phyloP scores from a whole-genome alignment of 2,329 filamentous ascomycete species.

The Fusarium sp. region DNA sequence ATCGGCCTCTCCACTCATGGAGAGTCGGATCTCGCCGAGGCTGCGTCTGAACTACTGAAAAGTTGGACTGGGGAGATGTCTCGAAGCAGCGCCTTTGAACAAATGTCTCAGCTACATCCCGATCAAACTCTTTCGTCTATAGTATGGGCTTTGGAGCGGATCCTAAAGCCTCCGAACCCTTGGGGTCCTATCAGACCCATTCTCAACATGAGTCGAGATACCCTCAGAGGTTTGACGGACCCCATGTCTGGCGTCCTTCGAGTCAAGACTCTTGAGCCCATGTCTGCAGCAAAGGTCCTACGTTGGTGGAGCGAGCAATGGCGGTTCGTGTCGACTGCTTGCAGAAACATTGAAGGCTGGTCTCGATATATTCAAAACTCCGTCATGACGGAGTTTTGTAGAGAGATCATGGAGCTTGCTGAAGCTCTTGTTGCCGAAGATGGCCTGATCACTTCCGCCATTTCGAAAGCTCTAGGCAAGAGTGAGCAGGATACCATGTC shows the following conservation, averaged over 20 bases:
- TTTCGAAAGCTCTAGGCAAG: conserved; percentile 55
- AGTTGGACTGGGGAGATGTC: conserved; percentile 77
- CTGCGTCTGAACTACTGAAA: conserved; percentile 85
- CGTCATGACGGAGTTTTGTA: conserved; percentile 91
- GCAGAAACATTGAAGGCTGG: conserved; percentile 87
- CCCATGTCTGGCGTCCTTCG: conserved; percentile 67
- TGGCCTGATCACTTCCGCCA: conserved; percentile 80
- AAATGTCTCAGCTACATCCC: conserved; percentile 55
- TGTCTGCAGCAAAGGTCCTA: conserved; percentile 75
- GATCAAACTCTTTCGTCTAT: conserved; percentile 59
- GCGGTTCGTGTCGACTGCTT: conserved; percentile 83
- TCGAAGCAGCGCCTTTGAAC: conserved; percentile 55
- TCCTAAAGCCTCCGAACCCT: conserved; percentile 54
- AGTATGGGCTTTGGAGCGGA: conserved; percentile 55
- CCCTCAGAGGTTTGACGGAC: conserved; percentile 69
- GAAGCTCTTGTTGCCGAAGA: conserved; percentile 88
- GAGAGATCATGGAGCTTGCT: conserved; percentile 94
- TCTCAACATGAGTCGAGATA: conserved; percentile 68
- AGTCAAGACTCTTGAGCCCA: conserved; percentile 66
- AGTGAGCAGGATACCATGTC: conserved; percentile 56
- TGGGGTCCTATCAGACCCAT: conserved; percentile 71
- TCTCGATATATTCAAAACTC: conserved; percentile 79
- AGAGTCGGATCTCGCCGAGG: conserved; percentile 81
- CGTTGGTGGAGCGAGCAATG: conserved; percentile 89
- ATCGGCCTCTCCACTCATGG: conserved; percentile 86